Evolutionary conservation across 2,329 filamentous ascomycete genomes (phyloP).

Genomic region (Coniosporium tulheliwenetii): DNA sequence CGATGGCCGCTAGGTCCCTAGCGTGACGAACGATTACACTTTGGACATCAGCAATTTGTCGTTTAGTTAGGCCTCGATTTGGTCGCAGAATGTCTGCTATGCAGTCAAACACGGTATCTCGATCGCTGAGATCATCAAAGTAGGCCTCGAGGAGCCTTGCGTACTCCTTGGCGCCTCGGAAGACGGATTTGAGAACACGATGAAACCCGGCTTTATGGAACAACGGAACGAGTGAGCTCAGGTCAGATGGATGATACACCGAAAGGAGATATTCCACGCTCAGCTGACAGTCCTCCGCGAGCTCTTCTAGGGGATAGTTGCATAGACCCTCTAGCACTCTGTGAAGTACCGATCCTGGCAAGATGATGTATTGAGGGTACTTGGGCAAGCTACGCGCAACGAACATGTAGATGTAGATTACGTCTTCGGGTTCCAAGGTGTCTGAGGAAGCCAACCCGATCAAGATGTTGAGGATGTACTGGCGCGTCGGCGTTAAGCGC

Average conservation of each 20-base stretch:
- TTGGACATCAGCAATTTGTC: constrained; percentile 59
- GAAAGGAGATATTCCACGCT: constrained; percentile 92
- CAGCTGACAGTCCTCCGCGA: constrained; percentile 89
- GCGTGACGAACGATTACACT: constrained; percentile 50
- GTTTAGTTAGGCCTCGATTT: constrained; percentile 45
- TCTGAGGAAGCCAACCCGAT: constrained; percentile 73
- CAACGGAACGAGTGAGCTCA: constrained; percentile 57
- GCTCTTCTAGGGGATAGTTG: constrained; percentile 61
- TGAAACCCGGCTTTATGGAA: constrained; percentile 74
- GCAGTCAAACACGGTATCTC: constrained; percentile 60
- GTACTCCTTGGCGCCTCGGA: constrained; percentile 65
- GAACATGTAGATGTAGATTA: constrained; percentile 96
- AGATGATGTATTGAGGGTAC: constrained; percentile 85
- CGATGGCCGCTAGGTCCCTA: constrained; percentile 48
- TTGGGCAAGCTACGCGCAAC: constrained; percentile 91
- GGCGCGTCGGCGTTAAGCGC: constrained; percentile 50
- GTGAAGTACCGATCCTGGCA: constrained; percentile 74
- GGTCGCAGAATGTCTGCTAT: constrained; percentile 59
- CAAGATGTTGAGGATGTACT: constrained; percentile 83
- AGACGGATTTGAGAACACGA: constrained; percentile 80
- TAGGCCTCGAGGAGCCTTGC: constrained; percentile 63
- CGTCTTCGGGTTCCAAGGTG: constrained; percentile 65
- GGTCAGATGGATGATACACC: constrained; percentile 77
- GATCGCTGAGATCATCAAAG: constrained; percentile 71
- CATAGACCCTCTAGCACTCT: constrained; percentile 71